Evolutionary conservation across 2,329 filamentous ascomycete genomes (phyloP).

Genomic region (Ophiognomonia clavigignenti-juglandacearum): DNA sequence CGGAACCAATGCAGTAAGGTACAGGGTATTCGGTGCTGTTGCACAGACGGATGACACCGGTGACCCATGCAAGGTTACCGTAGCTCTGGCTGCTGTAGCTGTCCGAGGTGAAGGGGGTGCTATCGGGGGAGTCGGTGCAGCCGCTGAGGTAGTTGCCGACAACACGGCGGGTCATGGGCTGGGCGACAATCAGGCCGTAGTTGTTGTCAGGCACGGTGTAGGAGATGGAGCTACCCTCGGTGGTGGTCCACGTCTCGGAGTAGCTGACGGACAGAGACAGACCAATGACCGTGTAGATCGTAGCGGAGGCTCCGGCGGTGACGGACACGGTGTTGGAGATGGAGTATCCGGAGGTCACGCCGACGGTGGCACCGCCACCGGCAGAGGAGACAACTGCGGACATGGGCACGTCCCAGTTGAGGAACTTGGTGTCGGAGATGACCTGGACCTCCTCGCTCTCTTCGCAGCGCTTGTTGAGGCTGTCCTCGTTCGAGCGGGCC

Average conservation of each 20-base stretch:
- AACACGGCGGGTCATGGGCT: slow-evolving; percentile 29
- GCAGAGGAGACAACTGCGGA: slow-evolving; percentile 28
- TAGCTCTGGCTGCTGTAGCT: slow-evolving; percentile 28
- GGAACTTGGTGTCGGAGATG: slow-evolving; percentile 24
- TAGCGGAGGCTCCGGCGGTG: neutral
- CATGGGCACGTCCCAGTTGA: slow-evolving; percentile 34
- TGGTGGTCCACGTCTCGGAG: slow-evolving; percentile 26
- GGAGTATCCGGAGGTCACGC: slow-evolving; percentile 27
- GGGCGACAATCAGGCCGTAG: slow-evolving; percentile 32
- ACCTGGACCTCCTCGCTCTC: slow-evolving; percentile 21
- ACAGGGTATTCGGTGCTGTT: slow-evolving; percentile 29
- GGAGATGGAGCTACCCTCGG: slow-evolving; percentile 25
- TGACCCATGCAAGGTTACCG: slow-evolving; percentile 30
- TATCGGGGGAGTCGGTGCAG: slow-evolving; percentile 25
- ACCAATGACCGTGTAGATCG: slow-evolving; percentile 19
- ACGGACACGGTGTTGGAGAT: slow-evolving; percentile 24
- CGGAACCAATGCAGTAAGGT: slow-evolving; percentile 31
- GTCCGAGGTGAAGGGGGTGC: slow-evolving; percentile 27
- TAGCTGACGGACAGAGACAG: slow-evolving; percentile 20
- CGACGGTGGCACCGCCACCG: slow-evolving; percentile 23
- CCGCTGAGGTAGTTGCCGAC: slow-evolving; percentile 29
- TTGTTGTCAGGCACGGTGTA: slow-evolving; percentile 29
- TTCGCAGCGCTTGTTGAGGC: slow-evolving; percentile 3
- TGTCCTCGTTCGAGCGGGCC: too few relatives aligned
- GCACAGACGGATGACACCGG: slow-evolving; percentile 34